phyloP scores from a whole-genome alignment of 75 land plant species.

The Selaginella moellendorffii region DNA sequence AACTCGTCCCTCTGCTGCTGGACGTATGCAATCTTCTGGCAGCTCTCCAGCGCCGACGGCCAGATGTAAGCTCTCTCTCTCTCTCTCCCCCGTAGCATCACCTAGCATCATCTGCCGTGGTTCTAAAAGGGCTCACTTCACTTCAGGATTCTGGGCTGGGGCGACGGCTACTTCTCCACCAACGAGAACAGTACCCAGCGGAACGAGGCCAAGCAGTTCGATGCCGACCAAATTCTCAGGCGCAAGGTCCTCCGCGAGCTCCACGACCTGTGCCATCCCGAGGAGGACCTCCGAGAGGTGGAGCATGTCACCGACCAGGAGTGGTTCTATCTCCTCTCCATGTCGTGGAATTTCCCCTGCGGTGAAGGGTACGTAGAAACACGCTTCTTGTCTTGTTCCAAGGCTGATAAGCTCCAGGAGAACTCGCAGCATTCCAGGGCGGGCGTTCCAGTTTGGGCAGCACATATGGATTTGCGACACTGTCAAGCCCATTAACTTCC shows the following conservation, averaged over 20 bases:
- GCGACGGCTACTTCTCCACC: not conserved
- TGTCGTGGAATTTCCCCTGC: not conserved
- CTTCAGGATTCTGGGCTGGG: not conserved
- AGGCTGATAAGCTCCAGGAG: not conserved
- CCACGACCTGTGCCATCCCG: not conserved
- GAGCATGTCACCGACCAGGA: not conserved
- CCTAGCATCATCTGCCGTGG: not conserved
- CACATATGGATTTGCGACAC: not conserved
- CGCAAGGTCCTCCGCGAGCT: not conserved
- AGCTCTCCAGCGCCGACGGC: not conserved
- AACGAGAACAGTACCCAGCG: not conserved
- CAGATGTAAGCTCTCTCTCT: conserved; percentile 1
- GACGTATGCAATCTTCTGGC: not conserved
- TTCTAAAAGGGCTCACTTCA: not conserved
- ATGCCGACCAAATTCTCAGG: not conserved
- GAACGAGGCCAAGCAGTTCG: not conserved
- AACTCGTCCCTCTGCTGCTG: not conserved
- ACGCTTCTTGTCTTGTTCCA: not conserved
- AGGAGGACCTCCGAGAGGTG: not conserved
- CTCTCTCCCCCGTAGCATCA: too few species aligned
- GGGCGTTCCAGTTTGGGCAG: not conserved
- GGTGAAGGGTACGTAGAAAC: not conserved
- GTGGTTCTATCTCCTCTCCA: not conserved
- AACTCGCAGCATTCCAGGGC: not conserved
- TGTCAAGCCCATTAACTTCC: not conserved